A percentile compares a stretch with the other conserved stretches of the same genome.
Evolutionary conservation across 2,329 filamentous ascomycete genomes (phyloP).

Genomic region (Sphaerostilbella broomeana): DNA sequence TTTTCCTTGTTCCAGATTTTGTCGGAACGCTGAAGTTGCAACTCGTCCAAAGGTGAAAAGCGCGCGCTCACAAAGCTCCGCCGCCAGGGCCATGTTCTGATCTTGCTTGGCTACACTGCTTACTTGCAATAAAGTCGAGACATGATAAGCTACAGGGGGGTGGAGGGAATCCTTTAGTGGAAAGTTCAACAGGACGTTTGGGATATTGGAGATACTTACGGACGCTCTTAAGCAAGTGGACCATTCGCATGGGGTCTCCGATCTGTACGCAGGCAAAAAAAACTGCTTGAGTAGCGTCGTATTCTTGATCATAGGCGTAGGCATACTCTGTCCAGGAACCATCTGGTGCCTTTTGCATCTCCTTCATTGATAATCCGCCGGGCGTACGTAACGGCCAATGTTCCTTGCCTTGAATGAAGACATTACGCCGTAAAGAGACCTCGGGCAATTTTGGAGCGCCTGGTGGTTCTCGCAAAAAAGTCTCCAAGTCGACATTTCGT

Average conservation of each 20-base stretch:
- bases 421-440: conserved; percentile 66
- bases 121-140: conserved; percentile 88
- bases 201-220: conserved; percentile 25
- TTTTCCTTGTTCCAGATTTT: conserved; percentile 67
- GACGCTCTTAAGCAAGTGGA: conserved; percentile 54
- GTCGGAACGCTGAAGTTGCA: conserved; percentile 73
- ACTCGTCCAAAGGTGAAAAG: conserved; percentile 91
- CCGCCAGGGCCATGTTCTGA: conserved; percentile 76
- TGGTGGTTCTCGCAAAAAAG: conserved; percentile 47
- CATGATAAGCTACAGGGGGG: conserved; percentile 79
- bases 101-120: conserved; percentile 90
- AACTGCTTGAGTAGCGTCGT: conserved; percentile 65
- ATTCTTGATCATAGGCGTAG: conserved; percentile 67
- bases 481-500: conserved; percentile 52
- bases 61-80: conserved; percentile 83
- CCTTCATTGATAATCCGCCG: conserved; percentile 77
- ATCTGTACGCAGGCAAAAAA: conserved; percentile 81
- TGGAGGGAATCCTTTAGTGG: background rate
- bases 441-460: conserved; percentile 58
- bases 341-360: conserved; percentile 33
- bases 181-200: background rate
- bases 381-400: conserved; percentile 76
- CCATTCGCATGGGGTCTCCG: conserved; percentile 73
- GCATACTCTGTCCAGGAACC: conserved; percentile 63
- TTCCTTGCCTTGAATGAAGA: conserved; percentile 80